phyloP scores from a whole-genome alignment of 768 basidiomycete genomes.

The Erythrobasidium yunnanense region DNA sequence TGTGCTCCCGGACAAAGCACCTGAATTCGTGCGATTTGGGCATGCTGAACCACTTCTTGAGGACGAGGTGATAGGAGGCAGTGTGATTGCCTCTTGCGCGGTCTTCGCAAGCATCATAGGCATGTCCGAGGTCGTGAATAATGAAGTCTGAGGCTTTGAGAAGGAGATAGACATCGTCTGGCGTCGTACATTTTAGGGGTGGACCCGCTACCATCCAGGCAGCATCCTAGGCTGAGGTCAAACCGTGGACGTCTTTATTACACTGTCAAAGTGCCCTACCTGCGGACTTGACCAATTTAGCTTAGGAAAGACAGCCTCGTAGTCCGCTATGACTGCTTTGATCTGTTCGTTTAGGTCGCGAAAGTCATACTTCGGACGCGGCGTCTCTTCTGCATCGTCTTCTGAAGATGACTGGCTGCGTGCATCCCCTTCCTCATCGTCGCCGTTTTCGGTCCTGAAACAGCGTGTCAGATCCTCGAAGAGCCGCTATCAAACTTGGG shows the following conservation, averaged over 20 bases:
- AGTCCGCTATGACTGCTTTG: constrained; percentile 53
- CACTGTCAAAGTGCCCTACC: constrained; percentile 46
- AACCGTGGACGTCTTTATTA: not conserved
- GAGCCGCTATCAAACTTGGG: not conserved
- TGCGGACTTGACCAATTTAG: constrained; percentile 92
- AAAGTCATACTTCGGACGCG: constrained; percentile 52
- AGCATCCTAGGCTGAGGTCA: constrained; percentile 57
- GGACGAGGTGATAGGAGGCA: constrained; percentile 55
- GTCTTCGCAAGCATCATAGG: constrained; percentile 55
- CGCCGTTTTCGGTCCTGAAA: constrained; percentile 11
- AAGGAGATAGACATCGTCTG: constrained; percentile 79
- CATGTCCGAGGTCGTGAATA: constrained; percentile 58
- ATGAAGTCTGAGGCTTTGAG: constrained; percentile 89
- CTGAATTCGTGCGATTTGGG: constrained; percentile 74
- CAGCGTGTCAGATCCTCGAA: too few relatives aligned
- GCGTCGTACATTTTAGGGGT: constrained; percentile 71
- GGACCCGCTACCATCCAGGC: constrained; percentile 71
- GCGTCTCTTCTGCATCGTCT: constrained; percentile 45
- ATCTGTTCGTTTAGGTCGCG: constrained; percentile 71
- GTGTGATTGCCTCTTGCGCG: not conserved
- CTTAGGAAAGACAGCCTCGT: constrained; percentile 80
- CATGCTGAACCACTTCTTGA: constrained; percentile 81
- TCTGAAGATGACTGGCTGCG: constrained; percentile 56
- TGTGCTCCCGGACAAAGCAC: constrained; percentile 71
- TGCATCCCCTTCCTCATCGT: constrained; percentile 13